Evolutionary conservation across 2,329 filamentous ascomycete species (phyloP).

Genomic region (Diaporthe sp.): DNA sequence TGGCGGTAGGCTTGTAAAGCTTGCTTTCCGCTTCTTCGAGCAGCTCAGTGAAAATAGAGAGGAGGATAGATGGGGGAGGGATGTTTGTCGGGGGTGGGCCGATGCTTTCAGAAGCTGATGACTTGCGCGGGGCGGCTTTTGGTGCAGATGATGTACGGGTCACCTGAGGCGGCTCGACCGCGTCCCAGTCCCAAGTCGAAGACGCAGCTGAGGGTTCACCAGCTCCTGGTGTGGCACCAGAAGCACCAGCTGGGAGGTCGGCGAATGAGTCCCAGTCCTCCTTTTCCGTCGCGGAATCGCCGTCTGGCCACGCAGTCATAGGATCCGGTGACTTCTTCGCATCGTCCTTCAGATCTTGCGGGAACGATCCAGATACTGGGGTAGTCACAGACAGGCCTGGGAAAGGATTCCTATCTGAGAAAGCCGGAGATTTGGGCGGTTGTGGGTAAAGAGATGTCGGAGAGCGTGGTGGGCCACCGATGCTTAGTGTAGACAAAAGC

Average conservation of each 20-base stretch:
- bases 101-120: conserved; percentile 46
- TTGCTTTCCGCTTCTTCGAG: conserved; percentile 75
- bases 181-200: conserved; percentile 65
- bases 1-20: conserved; percentile 76
- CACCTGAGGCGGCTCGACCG: conserved; percentile 52
- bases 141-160: conserved; percentile 27
- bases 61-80: conserved; percentile 86
- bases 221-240: conserved; percentile 40
- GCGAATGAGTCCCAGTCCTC: conserved; percentile 68
- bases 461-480: conserved; percentile 45
- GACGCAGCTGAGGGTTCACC: conserved; percentile 42
- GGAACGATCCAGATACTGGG: conserved; percentile 50
- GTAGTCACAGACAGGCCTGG: conserved; percentile 60
- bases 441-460: conserved; percentile 57
- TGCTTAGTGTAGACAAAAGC: conserved; percentile 48
- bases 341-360: conserved; percentile 48
- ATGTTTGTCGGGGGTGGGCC: conserved; percentile 83
- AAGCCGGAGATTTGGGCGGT: conserved; percentile 62
- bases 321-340: conserved; percentile 50
- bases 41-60: conserved; percentile 81
- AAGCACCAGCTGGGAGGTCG: conserved; percentile 53
- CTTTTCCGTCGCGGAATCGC: conserved; percentile 47
- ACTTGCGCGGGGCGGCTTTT: conserved; percentile 44
- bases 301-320: conserved; percentile 43
- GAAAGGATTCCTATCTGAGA: conserved; percentile 64